Base-by-base conservation (phyloP, 139 green algal species). In the Eudorina sp. region DNA sequence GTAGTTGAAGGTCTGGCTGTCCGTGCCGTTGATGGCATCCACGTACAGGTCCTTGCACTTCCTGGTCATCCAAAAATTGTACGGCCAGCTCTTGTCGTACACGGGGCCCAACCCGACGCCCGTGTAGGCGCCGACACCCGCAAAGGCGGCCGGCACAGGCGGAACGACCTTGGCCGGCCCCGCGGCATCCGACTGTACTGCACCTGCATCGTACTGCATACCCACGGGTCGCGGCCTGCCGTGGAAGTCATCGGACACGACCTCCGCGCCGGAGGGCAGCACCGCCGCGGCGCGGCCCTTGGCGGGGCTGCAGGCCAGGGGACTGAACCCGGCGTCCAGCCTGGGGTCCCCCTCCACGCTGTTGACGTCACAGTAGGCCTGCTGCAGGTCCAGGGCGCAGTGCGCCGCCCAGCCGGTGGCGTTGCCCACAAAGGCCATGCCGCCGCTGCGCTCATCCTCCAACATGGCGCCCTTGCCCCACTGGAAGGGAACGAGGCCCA, bases 401-500 rank as follows among this genome's bases (percentile, higher is more conserved):
- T 82, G 68, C 0, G 2, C 2, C 2, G 68, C 41, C 46, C 55
- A 78, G 74, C 74, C 74, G 38, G 74, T 79, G n/a, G 43, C 55
- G 85, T 89, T 89, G 55, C 85, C 85, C 18, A 85, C 55, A 34
- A 89, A 89, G 40, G n/a, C 4, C n/a, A n/a, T n/a, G 34, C 13
- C 53, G 53, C 4, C 21, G n/a, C 19, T 2, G 0, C 85, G 85
- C 85, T 89, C 85, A 74, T 89, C 85, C 43, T 89, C 85, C 85
- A 89, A 58, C 74, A 89, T 85, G 31, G 74, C 85, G 41, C 85
- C 74, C 34, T 40, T 41, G 74, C 85, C 85, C 84, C 84, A 89
- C 55, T 76, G 53, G 55, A 89, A 89, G 9, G 53, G 53, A 23
- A 60, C 51, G 4, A 29, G 9, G 13, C 79, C 60, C 62, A 74